Conservation (phyloP, 352 stramenopile genomes). For the Globisporangium okanoganense region DNA sequence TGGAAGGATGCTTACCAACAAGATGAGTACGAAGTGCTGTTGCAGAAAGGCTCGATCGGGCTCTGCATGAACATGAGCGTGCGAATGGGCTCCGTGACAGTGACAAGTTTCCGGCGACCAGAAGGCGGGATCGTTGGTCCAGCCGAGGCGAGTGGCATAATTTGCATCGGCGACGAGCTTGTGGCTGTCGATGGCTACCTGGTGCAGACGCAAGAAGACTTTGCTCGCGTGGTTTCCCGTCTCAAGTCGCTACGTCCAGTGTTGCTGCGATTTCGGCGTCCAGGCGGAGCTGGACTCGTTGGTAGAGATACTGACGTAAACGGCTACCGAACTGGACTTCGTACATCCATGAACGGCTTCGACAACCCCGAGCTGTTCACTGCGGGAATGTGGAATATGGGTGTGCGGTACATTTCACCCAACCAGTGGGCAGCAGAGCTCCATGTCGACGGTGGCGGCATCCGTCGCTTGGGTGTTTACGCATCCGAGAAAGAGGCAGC, state of each 20-base stretch:
- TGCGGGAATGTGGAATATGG: constrained; percentile 79
- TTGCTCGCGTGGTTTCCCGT: constrained; percentile 72
- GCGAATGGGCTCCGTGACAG: constrained; percentile 67
- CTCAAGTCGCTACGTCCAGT: constrained; percentile 80
- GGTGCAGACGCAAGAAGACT: constrained; percentile 77
- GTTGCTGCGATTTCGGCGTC: constrained; percentile 73
- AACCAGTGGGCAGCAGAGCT: constrained; percentile 81
- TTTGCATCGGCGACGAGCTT: constrained; percentile 73
- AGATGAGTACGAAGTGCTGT: constrained; percentile 82
- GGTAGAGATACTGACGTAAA: constrained; percentile 34
- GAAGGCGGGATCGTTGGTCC: constrained; percentile 71
- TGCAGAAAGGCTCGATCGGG: constrained; percentile 84
- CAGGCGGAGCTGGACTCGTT: constrained; percentile 34
- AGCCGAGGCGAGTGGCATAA: constrained; percentile 78
- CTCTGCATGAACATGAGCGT: constrained; percentile 91
- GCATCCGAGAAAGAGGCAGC: constrained; percentile 71
- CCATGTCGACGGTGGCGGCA: constrained; percentile 75
- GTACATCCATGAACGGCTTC: constrained; percentile 56
- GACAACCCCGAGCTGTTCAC: constrained; percentile 78
- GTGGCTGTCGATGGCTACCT: constrained; percentile 78
- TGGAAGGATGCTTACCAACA: constrained; percentile 63
- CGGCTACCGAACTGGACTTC: constrained; percentile 58
- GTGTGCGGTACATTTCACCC: constrained; percentile 68
- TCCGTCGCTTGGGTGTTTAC: constrained; percentile 73
- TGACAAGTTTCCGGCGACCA: constrained; percentile 80